A percentile compares a stretch with the other conserved stretches of the same genome.
Evolutionary conservation across 306 rosid genomes (phyloP).

Genomic region (Biancaea sappan): DNA sequence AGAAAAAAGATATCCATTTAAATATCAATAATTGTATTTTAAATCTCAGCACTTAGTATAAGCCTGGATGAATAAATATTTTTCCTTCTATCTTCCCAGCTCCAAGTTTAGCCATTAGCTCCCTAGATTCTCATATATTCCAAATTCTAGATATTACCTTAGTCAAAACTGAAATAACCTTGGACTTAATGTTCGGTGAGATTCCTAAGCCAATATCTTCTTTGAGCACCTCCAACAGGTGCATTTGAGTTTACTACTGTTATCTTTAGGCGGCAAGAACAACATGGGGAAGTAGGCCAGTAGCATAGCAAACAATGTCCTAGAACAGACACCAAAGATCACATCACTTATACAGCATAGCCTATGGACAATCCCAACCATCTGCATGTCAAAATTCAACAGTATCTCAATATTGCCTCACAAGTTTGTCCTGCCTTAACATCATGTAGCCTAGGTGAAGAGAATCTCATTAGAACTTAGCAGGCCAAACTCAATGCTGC

Average conservation of each 20-base stretch:
- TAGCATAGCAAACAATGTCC: constrained; percentile 45
- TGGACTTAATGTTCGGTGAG: constrained; percentile 31
- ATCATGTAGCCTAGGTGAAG: constrained; percentile 15
- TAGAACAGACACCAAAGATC: constrained; percentile 35
- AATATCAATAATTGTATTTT: too few species aligned
- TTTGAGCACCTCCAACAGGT: constrained; percentile 39
- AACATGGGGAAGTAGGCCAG: constrained; percentile 32
- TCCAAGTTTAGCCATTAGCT: constrained; percentile 6
- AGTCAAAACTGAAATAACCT: constrained; percentile 23
- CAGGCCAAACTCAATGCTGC: constrained; percentile 24
- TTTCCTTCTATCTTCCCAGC: background rate
- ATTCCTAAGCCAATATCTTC: constrained; percentile 39
- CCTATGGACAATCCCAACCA: constrained; percentile 35
- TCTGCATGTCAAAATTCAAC: constrained; percentile 33
- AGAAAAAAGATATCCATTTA: too few species aligned
- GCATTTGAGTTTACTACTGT: constrained; percentile 28
- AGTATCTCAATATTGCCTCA: constrained; percentile 31
- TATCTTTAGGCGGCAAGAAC: constrained; percentile 41
- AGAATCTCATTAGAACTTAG: constrained; percentile 14
- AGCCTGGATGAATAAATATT: background rate
- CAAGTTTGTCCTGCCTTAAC: constrained; percentile 30
- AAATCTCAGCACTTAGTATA: background rate
- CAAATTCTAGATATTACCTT: constrained; percentile 36
- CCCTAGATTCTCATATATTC: constrained; percentile 19
- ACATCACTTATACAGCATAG: constrained; percentile 27